Percentiles rank a stretch among this genome's conserved stretches.
These are phyloP conservation scores for Rutstroemia sydowiana DNA, from an alignment of 2,329 filamentous ascomycete species.

Conservation along the genomic window DNA sequence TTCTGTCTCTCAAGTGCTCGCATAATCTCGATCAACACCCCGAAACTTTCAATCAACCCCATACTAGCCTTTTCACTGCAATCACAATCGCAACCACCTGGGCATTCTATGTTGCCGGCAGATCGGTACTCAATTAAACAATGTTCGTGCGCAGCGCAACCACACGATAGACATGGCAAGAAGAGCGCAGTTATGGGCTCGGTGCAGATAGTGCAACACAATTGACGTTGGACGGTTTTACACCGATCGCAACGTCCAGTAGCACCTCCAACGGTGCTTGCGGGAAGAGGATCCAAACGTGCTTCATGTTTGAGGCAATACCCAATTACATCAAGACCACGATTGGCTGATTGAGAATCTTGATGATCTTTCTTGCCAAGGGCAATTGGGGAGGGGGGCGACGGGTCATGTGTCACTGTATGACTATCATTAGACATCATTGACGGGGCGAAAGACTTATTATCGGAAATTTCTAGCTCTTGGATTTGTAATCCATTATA, in stretches of 20 bases:
- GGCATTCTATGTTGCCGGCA: constrained; percentile 44
- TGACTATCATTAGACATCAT: constrained; percentile 24
- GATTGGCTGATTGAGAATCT: constrained; percentile 38
- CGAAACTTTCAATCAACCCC: constrained; percentile 55
- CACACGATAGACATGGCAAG: constrained; percentile 54
- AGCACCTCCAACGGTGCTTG: constrained; percentile 34
- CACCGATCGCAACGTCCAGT: constrained; percentile 44
- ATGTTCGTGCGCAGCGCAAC: constrained; percentile 52
- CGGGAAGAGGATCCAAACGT: constrained; percentile 50
- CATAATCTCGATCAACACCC: constrained; percentile 32
- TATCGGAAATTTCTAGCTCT: constrained; percentile 24
- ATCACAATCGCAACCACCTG: constrained; percentile 57
- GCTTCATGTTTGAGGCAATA: constrained; percentile 56
- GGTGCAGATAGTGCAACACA: constrained; percentile 55
- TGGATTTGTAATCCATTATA: constrained; percentile 56
- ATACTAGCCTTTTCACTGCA: constrained; percentile 50
- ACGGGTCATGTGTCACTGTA: constrained; percentile 16
- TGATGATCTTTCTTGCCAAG: constrained; percentile 49
- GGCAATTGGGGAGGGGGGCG: constrained; percentile 42
- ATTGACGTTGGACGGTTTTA: constrained; percentile 46
- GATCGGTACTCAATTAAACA: constrained; percentile 35
- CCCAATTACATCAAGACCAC: constrained; percentile 55
- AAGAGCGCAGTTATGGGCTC: constrained; percentile 55
- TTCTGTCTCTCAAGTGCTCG: constrained; percentile 14
- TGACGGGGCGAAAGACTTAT: constrained; percentile 24